These are phyloP conservation scores for Fusarium guadeloupense DNA, from an alignment of 2,329 filamentous ascomycete genomes.

Conservation along the genomic window DNA sequence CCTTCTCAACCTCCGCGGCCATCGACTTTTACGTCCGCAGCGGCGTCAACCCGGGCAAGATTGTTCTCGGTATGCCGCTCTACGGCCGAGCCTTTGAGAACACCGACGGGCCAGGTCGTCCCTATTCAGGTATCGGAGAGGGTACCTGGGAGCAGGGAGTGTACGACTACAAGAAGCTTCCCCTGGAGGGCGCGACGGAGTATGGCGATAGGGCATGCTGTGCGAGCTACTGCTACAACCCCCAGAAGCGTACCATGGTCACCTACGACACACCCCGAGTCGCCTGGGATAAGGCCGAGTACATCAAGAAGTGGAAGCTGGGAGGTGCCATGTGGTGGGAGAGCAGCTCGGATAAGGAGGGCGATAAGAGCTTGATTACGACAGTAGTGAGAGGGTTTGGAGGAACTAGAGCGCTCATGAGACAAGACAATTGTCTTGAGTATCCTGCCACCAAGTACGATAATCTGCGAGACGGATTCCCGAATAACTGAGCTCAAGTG, in stretches of 20 bases:
- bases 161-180: conserved; percentile 89
- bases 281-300: conserved; percentile 75
- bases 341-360: conserved; percentile 77
- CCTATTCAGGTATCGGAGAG: conserved; percentile 76
- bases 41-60: conserved; percentile 74
- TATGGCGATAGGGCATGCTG: conserved; percentile 68
- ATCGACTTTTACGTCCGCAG: conserved; percentile 73
- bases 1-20: conserved; percentile 78
- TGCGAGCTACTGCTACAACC: conserved; percentile 82
- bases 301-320: conserved; percentile 71
- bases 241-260: conserved; percentile 71
- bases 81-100: conserved; percentile 87
- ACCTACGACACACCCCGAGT: conserved; percentile 79
- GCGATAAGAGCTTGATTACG: conserved; percentile 72
- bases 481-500: conserved; percentile 50
- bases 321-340: conserved; percentile 99
- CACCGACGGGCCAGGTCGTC: conserved; percentile 76
- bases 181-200: conserved; percentile 72
- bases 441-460: conserved; percentile 76
- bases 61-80: conserved; percentile 90
- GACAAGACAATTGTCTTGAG: conserved; percentile 65
- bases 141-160: conserved; percentile 88
- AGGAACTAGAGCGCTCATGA: conserved; percentile 59
- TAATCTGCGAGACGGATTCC: conserved; percentile 69
- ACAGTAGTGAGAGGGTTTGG: conserved; percentile 70